Evolutionary conservation across 495 filamentous ascomycete species (phyloP).

Genomic region (Xylaria flabelliformis): DNA sequence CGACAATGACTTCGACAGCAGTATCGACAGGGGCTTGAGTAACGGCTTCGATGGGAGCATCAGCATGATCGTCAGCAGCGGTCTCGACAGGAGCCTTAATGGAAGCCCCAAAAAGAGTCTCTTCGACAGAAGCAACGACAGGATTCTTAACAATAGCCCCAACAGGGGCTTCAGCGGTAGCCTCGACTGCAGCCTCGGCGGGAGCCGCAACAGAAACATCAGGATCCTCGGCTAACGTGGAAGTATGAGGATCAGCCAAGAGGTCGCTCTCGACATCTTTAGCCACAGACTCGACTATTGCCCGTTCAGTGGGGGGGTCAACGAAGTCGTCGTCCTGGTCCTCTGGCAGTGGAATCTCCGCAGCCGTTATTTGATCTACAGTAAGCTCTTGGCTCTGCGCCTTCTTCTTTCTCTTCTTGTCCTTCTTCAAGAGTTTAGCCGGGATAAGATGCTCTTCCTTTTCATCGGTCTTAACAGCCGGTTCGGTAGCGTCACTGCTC

Average conservation of each 20-base stretch:
- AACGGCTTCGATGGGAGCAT: not conserved
- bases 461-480: conserved; percentile 3
- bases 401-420: conserved; percentile 34
- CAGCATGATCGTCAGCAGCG: not conserved
- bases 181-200: not conserved
- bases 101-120: not conserved
- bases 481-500: conserved; percentile 11
- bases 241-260: not conserved
- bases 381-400: not conserved
- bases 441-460: conserved; percentile 20
- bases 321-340: conserved; percentile 18
- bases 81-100: not conserved
- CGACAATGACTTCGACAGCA: not conserved
- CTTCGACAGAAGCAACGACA: not conserved
- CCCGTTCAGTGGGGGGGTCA: conserved; percentile 4
- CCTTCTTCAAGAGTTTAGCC: conserved; percentile 28
- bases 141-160: not conserved
- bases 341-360: not conserved
- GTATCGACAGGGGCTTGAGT: not conserved
- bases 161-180: not conserved
- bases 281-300: not conserved
- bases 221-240: not conserved
- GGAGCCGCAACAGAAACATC: not conserved
- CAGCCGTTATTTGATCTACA: not conserved
- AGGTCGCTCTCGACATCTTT: conserved; percentile 17